Percentiles rank a stretch among this genome's conserved stretches.
Conservation (phyloP, 1,284 basidiomycete species). For the Ganoderma leucocontextum region DNA sequence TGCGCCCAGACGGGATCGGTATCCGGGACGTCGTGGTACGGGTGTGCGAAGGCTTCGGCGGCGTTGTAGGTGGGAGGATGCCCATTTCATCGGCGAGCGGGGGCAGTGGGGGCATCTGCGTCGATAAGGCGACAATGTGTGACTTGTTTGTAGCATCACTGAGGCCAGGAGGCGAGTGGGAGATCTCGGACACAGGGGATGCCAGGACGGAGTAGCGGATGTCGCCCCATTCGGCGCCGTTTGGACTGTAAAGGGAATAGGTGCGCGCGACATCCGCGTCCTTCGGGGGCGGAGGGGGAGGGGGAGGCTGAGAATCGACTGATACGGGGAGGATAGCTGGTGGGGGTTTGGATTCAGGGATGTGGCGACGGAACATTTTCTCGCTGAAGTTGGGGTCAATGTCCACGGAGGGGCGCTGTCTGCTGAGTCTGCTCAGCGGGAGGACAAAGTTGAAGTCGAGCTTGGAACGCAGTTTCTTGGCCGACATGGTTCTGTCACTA, state of each 20-base stretch:
- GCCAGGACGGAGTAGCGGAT: slow-evolving; percentile 31
- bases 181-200: slow-evolving; percentile 21
- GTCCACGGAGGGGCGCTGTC: slow-evolving; percentile 14
- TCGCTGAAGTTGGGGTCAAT: slow-evolving; percentile 28
- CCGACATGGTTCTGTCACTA: slow-evolving; percentile 27
- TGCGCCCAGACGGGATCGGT: slow-evolving; percentile 29
- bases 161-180: slow-evolving; percentile 14
- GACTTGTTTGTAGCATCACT: slow-evolving; percentile 14
- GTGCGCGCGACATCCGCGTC: slow-evolving; percentile 15
- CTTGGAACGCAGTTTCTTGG: slow-evolving; percentile 36
- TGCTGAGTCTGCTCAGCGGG: slow-evolving; percentile 14
- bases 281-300: slow-evolving; percentile 36
- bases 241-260: slow-evolving; percentile 16
- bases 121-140: slow-evolving; percentile 28
- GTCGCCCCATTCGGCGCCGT: slow-evolving; percentile 30
- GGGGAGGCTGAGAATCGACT: slow-evolving; percentile 26
- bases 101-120: slow-evolving; percentile 24
- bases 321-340: slow-evolving; percentile 9
- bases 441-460: slow-evolving; percentile 33
- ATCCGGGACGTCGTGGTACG: slow-evolving; percentile 35
- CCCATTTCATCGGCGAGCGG: slow-evolving; percentile 23
- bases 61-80: slow-evolving; percentile 19
- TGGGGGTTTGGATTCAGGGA: slow-evolving; percentile 11
- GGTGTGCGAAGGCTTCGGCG: slow-evolving; percentile 25
- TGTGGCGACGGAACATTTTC: slow-evolving; percentile 27